Base-by-base conservation (phyloP, 139 green algal species). In the Tetradesmus obliquus region DNA sequence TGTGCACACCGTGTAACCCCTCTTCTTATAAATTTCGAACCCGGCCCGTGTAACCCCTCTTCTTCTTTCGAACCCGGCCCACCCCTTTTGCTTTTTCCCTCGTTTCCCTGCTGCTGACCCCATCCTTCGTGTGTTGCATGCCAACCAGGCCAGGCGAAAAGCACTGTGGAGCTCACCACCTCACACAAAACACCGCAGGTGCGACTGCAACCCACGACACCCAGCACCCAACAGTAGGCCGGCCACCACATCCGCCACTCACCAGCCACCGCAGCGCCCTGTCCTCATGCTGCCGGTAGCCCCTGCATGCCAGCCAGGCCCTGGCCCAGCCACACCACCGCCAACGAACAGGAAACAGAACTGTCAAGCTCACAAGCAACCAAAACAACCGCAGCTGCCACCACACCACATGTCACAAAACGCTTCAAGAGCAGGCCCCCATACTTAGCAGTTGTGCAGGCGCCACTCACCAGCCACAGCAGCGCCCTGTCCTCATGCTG, bases 181-280 rank as follows among this genome's bases (percentile, higher is more conserved):
- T 45, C 32, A 45, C 32, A 45, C 32, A 45, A 45, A 45, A 45
- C 32, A 45, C 32, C 32, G 32, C 32, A 45, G 32, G 32, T 45
- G 32, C 32, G 32, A 45, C 32, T 45, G 32, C 32, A 45, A 45
- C 32, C 32, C 32, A 45, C 32, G 57, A 13, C 57, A 66, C 8
- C 57, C 6, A 66, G 57, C 57, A 7, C 8, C 57, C 8, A 9
- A 66, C 57, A 66, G 71, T 12, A 79, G 17, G 17, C 71, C 32
- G 32, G 32, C 32, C 32, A 45, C 32, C 32, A 45, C 32, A 45
- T 45, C 32, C 32, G 32, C 32, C 1, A 22, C 94, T 88, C 92
- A 94, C 55, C 94, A 96, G 91, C 32, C 94, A 96, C 60, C 81
- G 66, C 55, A 94, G 90, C 1, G 82, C 90, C 66, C 76, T 86